Evolutionary conservation across 129 eudicot species (phyloP), one percentile per base, ranked within the genome.

Genomic region (Escallonia herrerae): DNA sequence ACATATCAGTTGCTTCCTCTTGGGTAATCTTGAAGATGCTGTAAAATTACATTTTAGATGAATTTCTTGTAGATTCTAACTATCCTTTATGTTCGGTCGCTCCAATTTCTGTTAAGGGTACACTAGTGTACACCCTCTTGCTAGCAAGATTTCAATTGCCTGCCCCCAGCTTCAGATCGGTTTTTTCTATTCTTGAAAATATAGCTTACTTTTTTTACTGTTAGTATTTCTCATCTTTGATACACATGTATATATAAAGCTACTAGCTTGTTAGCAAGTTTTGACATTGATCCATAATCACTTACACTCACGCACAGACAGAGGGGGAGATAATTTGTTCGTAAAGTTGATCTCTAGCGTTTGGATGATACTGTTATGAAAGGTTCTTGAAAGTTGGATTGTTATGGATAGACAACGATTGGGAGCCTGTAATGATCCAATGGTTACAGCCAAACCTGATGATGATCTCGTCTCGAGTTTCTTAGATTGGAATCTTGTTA

Each of bases 381-480:
- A 77, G 85, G 75, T 79, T 45, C 50, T 37, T 71, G 50, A 5
- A 39, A 52, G 38, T 43, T 63, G 7, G 58, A 51, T 22, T 63
- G 65, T 52, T 65, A 83, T 86, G 89, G 97, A 86, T 75, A 78
- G 80, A 51, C 61, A 61, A 63, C 33, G 33, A 22, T 74, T 84
- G 69, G 68, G 72, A 52, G 81, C 61, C 37, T 74, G 73, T 70
- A 76, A 60, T 60, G 81, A 75, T 10, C 59, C 82, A 14, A 58
- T 71, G 74, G 74, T 74, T 68, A 74, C 65, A 13, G 41, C 78
- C 57, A 84, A 74, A 38, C 70, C 64, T 47, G 58, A 58, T 40
- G 84, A 77, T 56, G 73, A 57, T 47, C 55, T 43, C 56, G 54
- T 69, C n/a, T 49, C 76, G 2, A 48, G 64, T n/a, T 41, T 78